A percentile compares a stretch with the other conserved stretches of the same genome.
Evolutionary conservation across 345 rosid genomes (phyloP).

Genomic region (Pistacia atlantica): DNA sequence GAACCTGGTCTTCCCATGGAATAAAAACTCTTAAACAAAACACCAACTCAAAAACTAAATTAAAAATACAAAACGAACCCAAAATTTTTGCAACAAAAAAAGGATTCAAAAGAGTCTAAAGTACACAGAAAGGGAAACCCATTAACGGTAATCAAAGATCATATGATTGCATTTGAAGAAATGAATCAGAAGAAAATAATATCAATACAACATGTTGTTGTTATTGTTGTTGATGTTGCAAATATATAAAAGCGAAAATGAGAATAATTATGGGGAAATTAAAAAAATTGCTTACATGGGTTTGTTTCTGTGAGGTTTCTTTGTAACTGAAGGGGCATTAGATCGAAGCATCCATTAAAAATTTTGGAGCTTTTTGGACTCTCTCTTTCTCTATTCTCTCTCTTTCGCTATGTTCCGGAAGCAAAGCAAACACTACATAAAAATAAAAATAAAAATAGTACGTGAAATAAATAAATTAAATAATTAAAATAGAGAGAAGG

Average conservation of each 20-base stretch:
- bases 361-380: slow-evolving; percentile 27
- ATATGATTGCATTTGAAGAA: slow-evolving; percentile 47
- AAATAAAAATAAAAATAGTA: not conserved
- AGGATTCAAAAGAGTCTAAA: slow-evolving; percentile 30
- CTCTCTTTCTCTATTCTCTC: slow-evolving; percentile 16
- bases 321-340: slow-evolving; percentile 39
- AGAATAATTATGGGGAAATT: not conserved
- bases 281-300: slow-evolving; percentile 50
- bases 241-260: no score
- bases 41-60: not conserved
- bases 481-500: slow-evolving; percentile 17
- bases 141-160: slow-evolving; percentile 41
- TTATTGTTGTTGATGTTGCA: not conserved
- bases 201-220: not conserved
- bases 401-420: slow-evolving; percentile 28
- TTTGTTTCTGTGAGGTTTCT: slow-evolving; percentile 47
- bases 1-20: slow-evolving; percentile 55
- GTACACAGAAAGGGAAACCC: slow-evolving; percentile 31
- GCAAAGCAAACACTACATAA: slow-evolving; percentile 27
- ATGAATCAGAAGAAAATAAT: slow-evolving; percentile 20
- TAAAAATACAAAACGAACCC: slow-evolving; percentile 1
- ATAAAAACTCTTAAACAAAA: slow-evolving; percentile 19
- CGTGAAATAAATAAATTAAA: not conserved
- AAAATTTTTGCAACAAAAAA: slow-evolving; percentile 33
- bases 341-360: slow-evolving; percentile 52